Evolutionary conservation across 768 basidiomycete species (phyloP), one percentile per base, ranked within the genome.

Genomic region (Hericium erinaceus): DNA sequence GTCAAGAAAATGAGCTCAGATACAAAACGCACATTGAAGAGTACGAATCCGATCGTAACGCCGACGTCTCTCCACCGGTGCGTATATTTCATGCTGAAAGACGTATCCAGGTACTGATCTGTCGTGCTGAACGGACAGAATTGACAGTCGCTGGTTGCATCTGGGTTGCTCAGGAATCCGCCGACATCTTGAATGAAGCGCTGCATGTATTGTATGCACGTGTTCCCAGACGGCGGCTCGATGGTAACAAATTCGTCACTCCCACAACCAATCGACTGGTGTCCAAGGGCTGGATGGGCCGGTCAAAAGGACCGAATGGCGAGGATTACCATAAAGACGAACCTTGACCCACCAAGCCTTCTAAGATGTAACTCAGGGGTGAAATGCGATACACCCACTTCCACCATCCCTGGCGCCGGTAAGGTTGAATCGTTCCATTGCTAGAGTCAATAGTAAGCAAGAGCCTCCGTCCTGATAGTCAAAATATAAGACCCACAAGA

Each of bases 31-130:
- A 78, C 78, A 53, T 79, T 79, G 54, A 78, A 79, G 28, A 58
- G 61, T 33, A 73, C 67, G 52, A 72, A 77, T 2, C 76, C 59
- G 70, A 71, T 62, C 82, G 64, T 48, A 33, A 82, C 60, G 5
- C 77, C 79, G 39, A 80, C 69, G 64, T 80, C 62, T 24, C 79
- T 69, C 77, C 79, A 82, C 37, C 69, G 70, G 54, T 77, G 69
- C 59, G 71, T 58, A 59, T 85, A 89, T 48, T 66, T 74, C 38
- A 89, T 84, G 62, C 83, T 85, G 70, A 90, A 87, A 33, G 28
- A 33, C 28, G 33, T 33, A 59, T 64, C 70, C 54, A 88, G 69
- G 73, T 80, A 88, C 41, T 75, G 67, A 66, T 90, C 84, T 0
- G 85, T 82, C 0, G 75, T 76, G 18, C 73, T 65, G 44, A 75